phyloP scores from a whole-genome alignment of 2,329 filamentous ascomycete species.

The Calcarisporium arbuscula region DNA sequence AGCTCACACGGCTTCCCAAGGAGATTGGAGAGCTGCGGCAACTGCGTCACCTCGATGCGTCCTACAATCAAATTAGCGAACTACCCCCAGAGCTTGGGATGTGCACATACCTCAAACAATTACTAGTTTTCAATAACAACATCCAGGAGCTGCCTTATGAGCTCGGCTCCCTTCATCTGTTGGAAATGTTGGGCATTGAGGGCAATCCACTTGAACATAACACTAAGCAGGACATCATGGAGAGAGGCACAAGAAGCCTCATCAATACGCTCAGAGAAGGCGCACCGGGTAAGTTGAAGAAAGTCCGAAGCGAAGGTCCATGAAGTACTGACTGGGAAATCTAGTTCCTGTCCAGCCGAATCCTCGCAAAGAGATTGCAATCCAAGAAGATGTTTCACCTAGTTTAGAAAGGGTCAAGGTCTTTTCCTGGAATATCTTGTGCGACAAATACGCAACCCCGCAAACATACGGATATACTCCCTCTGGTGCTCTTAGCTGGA shows the following conservation, averaged over 20 bases:
- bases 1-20: constrained; percentile 71
- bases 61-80: constrained; percentile 75
- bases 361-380: constrained; percentile 70
- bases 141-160: constrained; percentile 78
- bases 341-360: constrained; percentile 71
- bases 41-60: constrained; percentile 78
- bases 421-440: constrained; percentile 92
- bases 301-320: not conserved
- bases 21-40: constrained; percentile 77
- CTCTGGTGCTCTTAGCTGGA: constrained; percentile 74
- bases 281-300: constrained; percentile 68
- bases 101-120: constrained; percentile 83
- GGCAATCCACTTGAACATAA: constrained; percentile 78
- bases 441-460: constrained; percentile 84
- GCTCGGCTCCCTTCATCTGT: constrained; percentile 78
- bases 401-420: constrained; percentile 70
- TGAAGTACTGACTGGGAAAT: constrained; percentile 15
- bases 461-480: constrained; percentile 88
- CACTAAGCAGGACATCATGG: constrained; percentile 75
- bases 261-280: constrained; percentile 78
- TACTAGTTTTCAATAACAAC: constrained; percentile 86
- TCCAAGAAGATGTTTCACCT: constrained; percentile 59
- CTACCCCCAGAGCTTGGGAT: constrained; percentile 91
- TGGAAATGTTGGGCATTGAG: constrained; percentile 87
- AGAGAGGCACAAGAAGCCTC: constrained; percentile 79